Conservation (phyloP, 2,329 filamentous ascomycete species). For the Fusarium pininemorale region DNA sequence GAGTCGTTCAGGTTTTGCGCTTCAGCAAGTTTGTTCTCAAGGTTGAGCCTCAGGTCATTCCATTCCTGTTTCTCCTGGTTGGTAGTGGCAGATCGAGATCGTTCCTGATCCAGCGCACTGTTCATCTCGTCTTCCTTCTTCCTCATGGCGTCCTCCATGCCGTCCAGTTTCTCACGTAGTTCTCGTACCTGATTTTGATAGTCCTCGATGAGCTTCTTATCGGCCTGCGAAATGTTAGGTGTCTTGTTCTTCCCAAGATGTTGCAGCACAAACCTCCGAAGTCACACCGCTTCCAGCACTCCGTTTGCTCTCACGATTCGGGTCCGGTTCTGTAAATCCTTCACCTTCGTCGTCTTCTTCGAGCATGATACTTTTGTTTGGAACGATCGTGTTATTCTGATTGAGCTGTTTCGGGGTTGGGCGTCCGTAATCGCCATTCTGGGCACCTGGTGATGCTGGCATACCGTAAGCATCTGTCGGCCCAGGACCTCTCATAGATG, state of each 20-base stretch:
- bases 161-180: slow-evolving; percentile 76
- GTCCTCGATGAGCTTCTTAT: slow-evolving; percentile 79
- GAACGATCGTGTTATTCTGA: slow-evolving; percentile 94
- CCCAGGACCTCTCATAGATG: slow-evolving; percentile 63
- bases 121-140: slow-evolving; percentile 73
- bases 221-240: slow-evolving; percentile 56
- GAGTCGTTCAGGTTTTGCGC: slow-evolving; percentile 82
- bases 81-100: slow-evolving; percentile 59
- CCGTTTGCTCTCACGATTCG: slow-evolving; percentile 45
- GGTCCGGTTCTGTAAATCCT: slow-evolving; percentile 61
- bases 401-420: slow-evolving; percentile 85
- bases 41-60: slow-evolving; percentile 68
- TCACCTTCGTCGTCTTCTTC: slow-evolving; percentile 87
- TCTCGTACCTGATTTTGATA: slow-evolving; percentile 81
- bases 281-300: slow-evolving; percentile 42
- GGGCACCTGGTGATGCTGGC: slow-evolving; percentile 67
- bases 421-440: slow-evolving; percentile 73
- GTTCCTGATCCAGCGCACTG: slow-evolving; percentile 67
- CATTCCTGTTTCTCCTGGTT: slow-evolving; percentile 76
- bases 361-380: slow-evolving; percentile 97
- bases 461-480: slow-evolving; percentile 59
- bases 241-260: not conserved
- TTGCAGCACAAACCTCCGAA: slow-evolving; percentile 52
- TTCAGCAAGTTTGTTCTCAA: slow-evolving; percentile 79
- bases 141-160: slow-evolving; percentile 74